A percentile compares a stretch with the other conserved stretches of the same genome.
phyloP scores from a whole-genome alignment of 2,329 filamentous ascomycete genomes.

The Curvularia verruculosa region DNA sequence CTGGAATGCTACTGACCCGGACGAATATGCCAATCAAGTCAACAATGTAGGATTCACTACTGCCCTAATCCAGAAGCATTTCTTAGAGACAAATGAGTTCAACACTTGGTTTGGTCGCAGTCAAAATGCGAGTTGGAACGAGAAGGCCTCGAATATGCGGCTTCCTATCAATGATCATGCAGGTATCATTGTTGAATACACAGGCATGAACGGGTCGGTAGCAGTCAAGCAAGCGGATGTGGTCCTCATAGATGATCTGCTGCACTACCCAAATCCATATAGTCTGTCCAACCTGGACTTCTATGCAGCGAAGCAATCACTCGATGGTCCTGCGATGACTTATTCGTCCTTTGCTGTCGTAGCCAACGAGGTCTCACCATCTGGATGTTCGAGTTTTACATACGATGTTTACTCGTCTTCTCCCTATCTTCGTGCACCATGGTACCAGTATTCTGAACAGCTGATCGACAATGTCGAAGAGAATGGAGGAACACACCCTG shows the following conservation, averaged over 20 bases:
- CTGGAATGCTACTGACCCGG: conserved; percentile 71
- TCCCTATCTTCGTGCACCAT: conserved; percentile 70
- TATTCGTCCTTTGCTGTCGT: conserved; percentile 72
- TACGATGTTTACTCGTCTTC: conserved; percentile 68
- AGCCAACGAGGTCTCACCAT: conserved; percentile 68
- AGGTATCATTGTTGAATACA: conserved; percentile 68
- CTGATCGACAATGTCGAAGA: conserved; percentile 63
- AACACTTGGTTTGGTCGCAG: conserved; percentile 61
- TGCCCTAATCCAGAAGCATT: conserved; percentile 63
- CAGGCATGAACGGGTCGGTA: conserved; percentile 69
- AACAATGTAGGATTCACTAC: conserved; percentile 74
- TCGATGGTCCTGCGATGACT: conserved; percentile 74
- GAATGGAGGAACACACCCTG: conserved; percentile 71
- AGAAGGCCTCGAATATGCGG: conserved; percentile 63
- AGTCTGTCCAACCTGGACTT: conserved; percentile 68
- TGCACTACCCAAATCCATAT: conserved; percentile 65
- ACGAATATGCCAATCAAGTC: conserved; percentile 71
- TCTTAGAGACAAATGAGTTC: conserved; percentile 64
- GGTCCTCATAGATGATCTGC: conserved; percentile 68
- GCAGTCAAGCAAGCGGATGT: conserved; percentile 74
- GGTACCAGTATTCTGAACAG: conserved; percentile 75
- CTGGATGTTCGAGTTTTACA: conserved; percentile 71
- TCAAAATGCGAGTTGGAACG: conserved; percentile 63
- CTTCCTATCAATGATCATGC: conserved; percentile 61
- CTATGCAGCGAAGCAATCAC: conserved; percentile 71